These are phyloP conservation scores for Phytopythium chamaehyphon DNA, from an alignment of 352 stramenopile genomes.

Conservation along the genomic window DNA sequence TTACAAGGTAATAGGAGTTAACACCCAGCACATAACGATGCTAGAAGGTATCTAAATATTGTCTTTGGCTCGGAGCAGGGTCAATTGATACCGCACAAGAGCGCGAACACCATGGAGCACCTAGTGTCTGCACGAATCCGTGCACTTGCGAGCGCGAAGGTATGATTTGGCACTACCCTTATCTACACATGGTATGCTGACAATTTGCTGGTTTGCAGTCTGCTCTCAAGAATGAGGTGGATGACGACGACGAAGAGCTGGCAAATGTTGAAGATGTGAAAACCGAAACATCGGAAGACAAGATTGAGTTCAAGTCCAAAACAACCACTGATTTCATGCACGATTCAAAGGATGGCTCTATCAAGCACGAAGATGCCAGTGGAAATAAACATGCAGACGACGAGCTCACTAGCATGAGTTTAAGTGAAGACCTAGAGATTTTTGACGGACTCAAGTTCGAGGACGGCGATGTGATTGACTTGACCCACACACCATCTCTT, in stretches of 20 bases:
- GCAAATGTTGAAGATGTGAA: background rate
- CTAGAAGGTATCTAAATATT: no score
- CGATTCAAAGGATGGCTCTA: constrained; percentile 13
- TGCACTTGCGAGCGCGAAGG: constrained; percentile 38
- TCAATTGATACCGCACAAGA: constrained; percentile 17
- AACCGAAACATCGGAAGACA: background rate
- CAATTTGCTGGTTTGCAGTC: background rate
- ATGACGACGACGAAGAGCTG: constrained; percentile 2
- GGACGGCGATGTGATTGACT: constrained; percentile 75
- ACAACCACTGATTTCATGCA: background rate
- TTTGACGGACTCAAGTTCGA: constrained; percentile 88
- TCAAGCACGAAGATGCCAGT: constrained; percentile 32
- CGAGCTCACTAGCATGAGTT: constrained; percentile 62
- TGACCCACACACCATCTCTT: constrained; percentile 32
- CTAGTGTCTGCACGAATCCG: constrained; percentile 44
- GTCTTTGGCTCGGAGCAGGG: constrained; percentile 26
- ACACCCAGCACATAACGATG: no score
- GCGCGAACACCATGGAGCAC: constrained; percentile 28
- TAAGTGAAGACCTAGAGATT: constrained; percentile 77
- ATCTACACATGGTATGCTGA: background rate
- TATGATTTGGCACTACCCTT: constrained; percentile 6
- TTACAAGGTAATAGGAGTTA: constrained; percentile 75
- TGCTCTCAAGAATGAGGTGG: constrained; percentile 6
- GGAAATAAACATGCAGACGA: constrained; percentile 20
- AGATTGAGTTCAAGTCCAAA: constrained; percentile 7